Base-by-base conservation (phyloP, 2,329 filamentous ascomycete genomes). In the Colletotrichum sp. region DNA sequence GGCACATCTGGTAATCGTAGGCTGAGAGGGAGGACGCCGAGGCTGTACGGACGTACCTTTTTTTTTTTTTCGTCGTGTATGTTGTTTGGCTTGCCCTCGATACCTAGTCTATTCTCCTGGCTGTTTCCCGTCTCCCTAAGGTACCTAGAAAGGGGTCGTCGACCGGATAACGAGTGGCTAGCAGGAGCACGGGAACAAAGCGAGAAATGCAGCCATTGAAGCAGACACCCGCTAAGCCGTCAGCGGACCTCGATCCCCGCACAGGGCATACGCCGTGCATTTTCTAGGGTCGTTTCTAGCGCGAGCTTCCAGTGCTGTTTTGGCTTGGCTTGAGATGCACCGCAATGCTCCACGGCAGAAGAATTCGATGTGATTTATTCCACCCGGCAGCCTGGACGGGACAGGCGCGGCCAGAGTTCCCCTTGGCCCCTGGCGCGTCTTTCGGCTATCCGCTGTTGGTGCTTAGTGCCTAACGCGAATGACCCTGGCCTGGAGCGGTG, bases 251-350 rank as follows among this genome's bases (percentile, higher is more conserved):
- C 43, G 58, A 68, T 60, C 58, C 70, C 73, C 70, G 70, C 73
- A 73, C 64, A 73, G 73, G 70, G 48, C 73, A 68, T 26, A 64
- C 65, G 56, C 70, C 64, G 58, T 73, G 61, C 56, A 61, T 72
- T 75, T 75, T 73, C 73, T 75, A 75, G 73, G 70, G 73, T 32
- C 62, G 70, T 75, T 68, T 73, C 56, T 73, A 73, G 70, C 64
- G 68, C 62, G 21, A 34, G 48, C 62, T 68, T 62, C 32, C 58
- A 43, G 32, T 75, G 38, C 64, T 67, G 32, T 73, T 75, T 64
- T 26, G 66, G 66, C 66, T 60, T 70, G 73, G 72, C 72, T 56
- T 55, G 38, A 30, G 28, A 26, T 67, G 55, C 30, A 48, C 55
- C 56, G 24, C 62, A 43, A 67, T 56, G 68, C 68, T n/a, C 24